These are phyloP conservation scores for Cadophora luteo-olivacea DNA, from an alignment of 2,329 filamentous ascomycete species.

Conservation along the genomic window DNA sequence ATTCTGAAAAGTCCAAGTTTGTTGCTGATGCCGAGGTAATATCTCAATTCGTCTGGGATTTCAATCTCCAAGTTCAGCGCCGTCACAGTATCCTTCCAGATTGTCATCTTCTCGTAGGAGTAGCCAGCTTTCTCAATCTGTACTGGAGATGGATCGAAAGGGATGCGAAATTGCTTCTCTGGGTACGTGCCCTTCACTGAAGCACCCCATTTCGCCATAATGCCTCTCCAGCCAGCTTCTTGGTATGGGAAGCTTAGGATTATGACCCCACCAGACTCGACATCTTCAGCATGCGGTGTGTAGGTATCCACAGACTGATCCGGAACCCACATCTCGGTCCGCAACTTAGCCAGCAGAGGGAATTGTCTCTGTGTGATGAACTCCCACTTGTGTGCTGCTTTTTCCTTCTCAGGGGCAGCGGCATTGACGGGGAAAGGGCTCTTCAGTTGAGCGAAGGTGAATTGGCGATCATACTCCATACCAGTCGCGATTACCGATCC, in stretches of 20 bases:
- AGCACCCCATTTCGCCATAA: conserved; percentile 53
- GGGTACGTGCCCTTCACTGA: conserved; percentile 60
- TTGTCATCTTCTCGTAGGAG: conserved; percentile 62
- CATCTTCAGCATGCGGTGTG: conserved; percentile 53
- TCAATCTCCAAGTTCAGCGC: conserved; percentile 65
- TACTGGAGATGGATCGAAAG: conserved; percentile 63
- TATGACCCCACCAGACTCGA: conserved; percentile 64
- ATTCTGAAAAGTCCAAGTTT: conserved; percentile 73
- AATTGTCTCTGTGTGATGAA: conserved; percentile 75
- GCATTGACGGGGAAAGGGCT: conserved; percentile 54
- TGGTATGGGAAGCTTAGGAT: conserved; percentile 71
- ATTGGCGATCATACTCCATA: conserved; percentile 81
- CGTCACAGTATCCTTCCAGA: conserved; percentile 65
- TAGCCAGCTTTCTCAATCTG: conserved; percentile 67
- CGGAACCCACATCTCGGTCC: conserved; percentile 72
- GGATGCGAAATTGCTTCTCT: conserved; percentile 70
- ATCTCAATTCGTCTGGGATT: conserved; percentile 65
- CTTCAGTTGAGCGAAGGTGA: conserved; percentile 76
- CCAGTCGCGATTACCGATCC: conserved; percentile 71
- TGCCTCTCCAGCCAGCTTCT: conserved; percentile 55
- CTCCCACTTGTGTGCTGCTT: conserved; percentile 63
- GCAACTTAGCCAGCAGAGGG: conserved; percentile 74
- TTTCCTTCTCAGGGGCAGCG: conserved; percentile 46
- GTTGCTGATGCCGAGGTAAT: conserved; percentile 71
- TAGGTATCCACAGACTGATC: conserved; percentile 63